Percentiles rank a stretch among this genome's conserved stretches.
These are phyloP conservation scores for Teunomyces lycoperdinae DNA, from an alignment of 805 yeast genomes.

Conservation along the genomic window DNA sequence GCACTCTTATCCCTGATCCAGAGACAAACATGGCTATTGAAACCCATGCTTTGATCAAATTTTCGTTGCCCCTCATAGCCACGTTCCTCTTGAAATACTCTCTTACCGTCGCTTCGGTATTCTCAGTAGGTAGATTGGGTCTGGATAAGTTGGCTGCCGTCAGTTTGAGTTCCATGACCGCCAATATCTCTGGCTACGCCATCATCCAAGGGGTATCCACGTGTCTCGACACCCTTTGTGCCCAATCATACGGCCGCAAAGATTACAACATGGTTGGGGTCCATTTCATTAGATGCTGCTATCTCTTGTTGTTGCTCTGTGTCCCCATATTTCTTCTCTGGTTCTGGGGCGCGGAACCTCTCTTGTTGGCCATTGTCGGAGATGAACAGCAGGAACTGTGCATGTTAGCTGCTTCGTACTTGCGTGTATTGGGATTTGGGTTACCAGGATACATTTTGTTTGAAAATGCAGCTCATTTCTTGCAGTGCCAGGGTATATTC, in stretches of 20 bases:
- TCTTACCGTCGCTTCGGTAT: constrained; percentile 71
- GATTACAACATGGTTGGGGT: constrained; percentile 66
- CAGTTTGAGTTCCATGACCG: constrained; percentile 73
- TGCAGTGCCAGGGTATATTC: constrained; percentile 76
- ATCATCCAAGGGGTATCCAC: constrained; percentile 78
- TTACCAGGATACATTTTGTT: constrained; percentile 72
- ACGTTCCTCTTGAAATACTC: constrained; percentile 73
- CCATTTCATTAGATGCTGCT: constrained; percentile 64
- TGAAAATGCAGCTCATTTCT: constrained; percentile 69
- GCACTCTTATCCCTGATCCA: constrained; percentile 38
- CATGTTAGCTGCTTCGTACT: constrained; percentile 54
- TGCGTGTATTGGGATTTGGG: constrained; percentile 56
- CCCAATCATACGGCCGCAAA: constrained; percentile 73
- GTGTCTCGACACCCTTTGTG: constrained; percentile 72
- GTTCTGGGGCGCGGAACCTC: constrained; percentile 52
- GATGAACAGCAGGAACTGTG: constrained; percentile 27
- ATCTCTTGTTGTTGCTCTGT: constrained; percentile 48
- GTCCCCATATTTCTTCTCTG: constrained; percentile 60
- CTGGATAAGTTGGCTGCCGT: constrained; percentile 72
- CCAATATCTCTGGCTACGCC: constrained; percentile 72
- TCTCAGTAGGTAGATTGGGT: constrained; percentile 74
- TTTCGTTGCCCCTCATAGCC: constrained; percentile 57
- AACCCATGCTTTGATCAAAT: constrained; percentile 33
- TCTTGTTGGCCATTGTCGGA: constrained; percentile 31
- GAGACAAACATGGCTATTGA: constrained; percentile 42